Base-by-base conservation (phyloP, 495 filamentous ascomycete genomes). In the Penicillium soppii region DNA sequence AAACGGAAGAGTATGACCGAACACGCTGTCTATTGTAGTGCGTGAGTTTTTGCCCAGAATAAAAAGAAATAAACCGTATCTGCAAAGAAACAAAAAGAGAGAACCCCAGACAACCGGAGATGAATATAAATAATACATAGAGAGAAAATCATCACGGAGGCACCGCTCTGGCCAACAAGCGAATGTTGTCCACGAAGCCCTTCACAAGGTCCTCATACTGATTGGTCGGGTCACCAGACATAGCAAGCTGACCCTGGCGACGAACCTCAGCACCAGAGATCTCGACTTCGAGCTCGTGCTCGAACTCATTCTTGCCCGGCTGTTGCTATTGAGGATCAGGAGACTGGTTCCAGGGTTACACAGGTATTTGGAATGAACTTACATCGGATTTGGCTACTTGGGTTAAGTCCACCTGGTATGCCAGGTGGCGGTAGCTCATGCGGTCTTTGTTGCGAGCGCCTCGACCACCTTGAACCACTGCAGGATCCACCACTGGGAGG, bases 221-320 rank as follows among this genome's bases (percentile, higher is more conserved):
- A 57, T 88, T 85, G 3, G 55, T 57, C 2, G 78, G 78, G 53
- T 88, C 72, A 1, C 74, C 72, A 1, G 69, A 59, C 56, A 72
- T 73, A 33, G 82, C 82, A 38, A 83, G 70, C 13, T 76, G 71
- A 3, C 89, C 89, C 50, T 95, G 89, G 40, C 85, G 80, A 27
- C 85, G 78, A 16, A 96, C 60, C 36, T 82, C 81, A 5, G 70
- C 74, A 0, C 84, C 80, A 10, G 85, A 85, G 7, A 95, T 61
- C 69, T 97, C 92, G 33, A 97, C 77, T 61, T 97, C 92, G 7
- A 96, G 80, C 64, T 97, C 92, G 62, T 95, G 90, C 48, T 90
- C 86, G 56, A 91, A 92, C 8, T 87, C 59, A 42, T 67, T 56
- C 61, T 79, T 71, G 52, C 64, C 47, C 5, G 65, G 56, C 30